A percentile compares a stretch with the other conserved stretches of the same genome.
These are phyloP conservation scores for Strigomonas culicis DNA, from an alignment of 208 protist genomes.

Conservation along the genomic window DNA sequence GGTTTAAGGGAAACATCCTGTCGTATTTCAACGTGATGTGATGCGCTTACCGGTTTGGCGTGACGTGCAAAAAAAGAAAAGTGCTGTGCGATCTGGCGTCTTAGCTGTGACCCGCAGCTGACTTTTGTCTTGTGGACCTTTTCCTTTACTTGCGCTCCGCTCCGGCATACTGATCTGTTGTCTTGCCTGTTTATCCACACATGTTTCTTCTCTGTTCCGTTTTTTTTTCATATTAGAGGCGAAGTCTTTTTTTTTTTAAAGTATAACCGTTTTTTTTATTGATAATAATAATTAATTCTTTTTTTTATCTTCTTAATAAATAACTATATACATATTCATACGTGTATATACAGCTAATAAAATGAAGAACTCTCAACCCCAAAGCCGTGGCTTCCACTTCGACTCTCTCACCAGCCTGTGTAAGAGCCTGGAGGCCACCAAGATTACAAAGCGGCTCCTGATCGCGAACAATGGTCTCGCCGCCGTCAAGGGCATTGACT, in stretches of 20 bases:
- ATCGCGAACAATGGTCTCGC: constrained; percentile 99
- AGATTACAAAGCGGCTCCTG: constrained; percentile 87
- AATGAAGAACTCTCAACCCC: not conserved
- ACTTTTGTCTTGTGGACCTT: not conserved
- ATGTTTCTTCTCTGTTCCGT: not conserved
- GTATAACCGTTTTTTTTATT: not conserved
- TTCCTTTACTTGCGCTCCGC: not conserved
- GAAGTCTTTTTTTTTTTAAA: not conserved
- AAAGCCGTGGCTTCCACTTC: constrained; percentile 21
- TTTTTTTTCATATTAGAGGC: constrained; percentile 1
- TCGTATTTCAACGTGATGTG: constrained; percentile 3
- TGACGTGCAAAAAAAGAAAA: no score
- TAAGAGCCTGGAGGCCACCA: constrained; percentile 47
- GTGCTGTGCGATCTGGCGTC: not conserved
- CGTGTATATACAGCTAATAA: not conserved
- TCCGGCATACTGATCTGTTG: not conserved
- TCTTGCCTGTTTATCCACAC: not conserved
- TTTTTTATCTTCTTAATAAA: not conserved
- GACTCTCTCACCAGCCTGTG: constrained; percentile 46
- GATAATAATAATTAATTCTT: constrained; percentile 11
- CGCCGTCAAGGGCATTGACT: constrained; percentile 97
- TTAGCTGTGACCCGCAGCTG: not conserved
- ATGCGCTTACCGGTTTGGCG: not conserved
- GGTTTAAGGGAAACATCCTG: not conserved
- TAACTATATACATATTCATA: not conserved